A percentile compares a stretch with the other conserved stretches of the same genome.
Evolutionary conservation across 2,329 filamentous ascomycete species (phyloP).

Genomic region (Decorospora gaudefroyi): DNA sequence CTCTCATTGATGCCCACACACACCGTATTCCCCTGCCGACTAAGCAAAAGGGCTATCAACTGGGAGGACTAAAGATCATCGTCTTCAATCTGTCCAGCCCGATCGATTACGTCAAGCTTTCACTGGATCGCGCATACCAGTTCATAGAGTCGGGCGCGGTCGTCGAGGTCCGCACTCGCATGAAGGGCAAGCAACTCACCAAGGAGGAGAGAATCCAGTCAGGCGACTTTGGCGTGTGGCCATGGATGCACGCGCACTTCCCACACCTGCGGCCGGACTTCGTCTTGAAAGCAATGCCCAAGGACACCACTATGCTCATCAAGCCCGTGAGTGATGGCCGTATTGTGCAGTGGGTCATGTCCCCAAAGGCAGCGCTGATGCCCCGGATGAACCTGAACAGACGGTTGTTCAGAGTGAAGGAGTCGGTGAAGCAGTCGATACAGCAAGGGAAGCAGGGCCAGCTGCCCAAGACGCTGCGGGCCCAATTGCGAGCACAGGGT

Average conservation of each 20-base stretch:
- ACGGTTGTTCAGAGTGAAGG: constrained; percentile 23
- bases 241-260: constrained; percentile 33
- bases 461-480: constrained; percentile 18
- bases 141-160: constrained; percentile 26
- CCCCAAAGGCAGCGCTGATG: background rate
- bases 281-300: constrained; percentile 38
- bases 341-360: constrained; percentile 34
- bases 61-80: constrained; percentile 25
- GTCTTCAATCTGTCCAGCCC: constrained; percentile 24
- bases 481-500: constrained; percentile 4
- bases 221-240: constrained; percentile 12
- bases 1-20: constrained; percentile 13
- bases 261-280: constrained; percentile 41
- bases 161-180: constrained; percentile 30
- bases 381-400: constrained; percentile 6
- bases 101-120: constrained; percentile 5
- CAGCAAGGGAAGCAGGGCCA: constrained; percentile 10
- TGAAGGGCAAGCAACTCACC: background rate
- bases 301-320: constrained; percentile 24
- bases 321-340: constrained; percentile 30
- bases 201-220: constrained; percentile 12
- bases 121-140: constrained; percentile 32
- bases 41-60: constrained; percentile 6
- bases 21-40: background rate
- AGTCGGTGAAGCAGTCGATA: constrained; percentile 13